phyloP scores from a whole-genome alignment of 495 filamentous ascomycete genomes.

The Pyrenula massariospora region DNA sequence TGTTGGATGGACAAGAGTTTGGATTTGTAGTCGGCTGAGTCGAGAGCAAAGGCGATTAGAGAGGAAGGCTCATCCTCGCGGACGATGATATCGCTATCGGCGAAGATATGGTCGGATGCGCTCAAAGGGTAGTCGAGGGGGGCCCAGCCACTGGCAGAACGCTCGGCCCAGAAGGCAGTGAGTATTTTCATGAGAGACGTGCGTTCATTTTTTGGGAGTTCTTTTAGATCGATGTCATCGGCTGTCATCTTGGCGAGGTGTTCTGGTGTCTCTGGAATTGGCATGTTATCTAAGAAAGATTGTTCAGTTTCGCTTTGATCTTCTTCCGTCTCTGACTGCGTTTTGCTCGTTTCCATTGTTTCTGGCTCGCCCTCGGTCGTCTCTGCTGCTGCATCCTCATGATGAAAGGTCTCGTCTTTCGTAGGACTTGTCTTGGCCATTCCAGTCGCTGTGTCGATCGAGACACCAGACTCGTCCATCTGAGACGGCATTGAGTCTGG shows the following conservation, averaged over 20 bases:
- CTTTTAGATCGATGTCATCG: slow-evolving; percentile 48
- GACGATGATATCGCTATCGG: slow-evolving; percentile 95
- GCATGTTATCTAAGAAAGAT: slow-evolving; percentile 50
- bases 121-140: slow-evolving; percentile 85
- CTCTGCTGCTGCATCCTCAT: slow-evolving; percentile 19
- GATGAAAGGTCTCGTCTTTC: slow-evolving; percentile 4
- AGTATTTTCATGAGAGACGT: slow-evolving; percentile 88
- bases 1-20: slow-evolving; percentile 66
- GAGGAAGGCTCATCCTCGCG: slow-evolving; percentile 96
- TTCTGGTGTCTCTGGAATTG: slow-evolving; percentile 52
- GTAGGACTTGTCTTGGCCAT: neutral
- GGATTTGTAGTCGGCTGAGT: slow-evolving; percentile 68
- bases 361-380: slow-evolving; percentile 38
- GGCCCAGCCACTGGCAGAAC: slow-evolving; percentile 93
- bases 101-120: slow-evolving; percentile 84
- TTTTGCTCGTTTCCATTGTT: slow-evolving; percentile 35
- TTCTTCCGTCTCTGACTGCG: slow-evolving; percentile 55
- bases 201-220: slow-evolving; percentile 83
- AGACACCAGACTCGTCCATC: slow-evolving; percentile 8
- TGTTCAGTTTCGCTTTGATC: slow-evolving; percentile 56
- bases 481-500: slow-evolving; percentile 5
- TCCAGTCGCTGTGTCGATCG: slow-evolving; percentile 13
- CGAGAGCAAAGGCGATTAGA: slow-evolving; percentile 83
- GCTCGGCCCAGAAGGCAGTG: slow-evolving; percentile 95
- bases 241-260: slow-evolving; percentile 48